Percentiles rank a stretch among this genome's conserved stretches.
These are phyloP conservation scores for Colletotrichum agaves DNA, from an alignment of 2,329 filamentous ascomycete genomes.

Conservation along the genomic window DNA sequence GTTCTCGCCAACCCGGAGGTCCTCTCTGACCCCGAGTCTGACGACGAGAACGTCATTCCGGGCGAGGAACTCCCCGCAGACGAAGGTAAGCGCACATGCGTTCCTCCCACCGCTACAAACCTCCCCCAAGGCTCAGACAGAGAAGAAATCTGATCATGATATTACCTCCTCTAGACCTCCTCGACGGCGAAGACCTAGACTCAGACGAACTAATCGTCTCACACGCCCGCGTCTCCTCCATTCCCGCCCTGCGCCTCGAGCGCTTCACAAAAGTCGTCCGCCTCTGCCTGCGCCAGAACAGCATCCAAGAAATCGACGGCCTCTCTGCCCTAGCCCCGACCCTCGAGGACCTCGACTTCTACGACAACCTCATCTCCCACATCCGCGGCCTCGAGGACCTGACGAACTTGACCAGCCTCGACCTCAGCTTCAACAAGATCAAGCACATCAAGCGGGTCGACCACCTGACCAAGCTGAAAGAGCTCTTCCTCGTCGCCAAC, in stretches of 20 bases:
- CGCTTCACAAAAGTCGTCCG: slow-evolving; percentile 81
- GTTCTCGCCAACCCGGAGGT: slow-evolving; percentile 82
- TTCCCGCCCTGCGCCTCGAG: slow-evolving; percentile 81
- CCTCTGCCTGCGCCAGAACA: slow-evolving; percentile 93
- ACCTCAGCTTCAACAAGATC: slow-evolving; percentile 99
- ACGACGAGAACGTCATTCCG: slow-evolving; percentile 72
- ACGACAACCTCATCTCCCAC: slow-evolving; percentile 94
- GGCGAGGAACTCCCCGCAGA: slow-evolving; percentile 84
- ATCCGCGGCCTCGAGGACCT: slow-evolving; percentile 85
- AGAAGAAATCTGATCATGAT: slow-evolving; percentile 27
- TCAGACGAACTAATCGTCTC: slow-evolving; percentile 86
- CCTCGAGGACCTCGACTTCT: slow-evolving; percentile 88
- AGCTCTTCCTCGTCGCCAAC: slow-evolving; percentile 94
- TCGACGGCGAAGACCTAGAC: slow-evolving; percentile 69
- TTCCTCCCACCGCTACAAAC: neutral
- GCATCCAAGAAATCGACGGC: slow-evolving; percentile 82
- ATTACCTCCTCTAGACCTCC: slow-evolving; percentile 57
- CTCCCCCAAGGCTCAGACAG: too few relatives aligned
- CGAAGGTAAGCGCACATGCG: slow-evolving; percentile 68
- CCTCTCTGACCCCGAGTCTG: slow-evolving; percentile 85
- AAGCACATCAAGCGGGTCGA: slow-evolving; percentile 94
- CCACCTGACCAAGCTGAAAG: slow-evolving; percentile 80
- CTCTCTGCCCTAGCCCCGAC: slow-evolving; percentile 73
- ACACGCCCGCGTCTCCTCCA: slow-evolving; percentile 85
- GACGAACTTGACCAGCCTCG: slow-evolving; percentile 79